A percentile compares a stretch with the other conserved stretches of the same genome.
These are phyloP conservation scores for Tetrahymena borealis DNA, from an alignment of 73 alveolate species.

Conservation along the genomic window DNA sequence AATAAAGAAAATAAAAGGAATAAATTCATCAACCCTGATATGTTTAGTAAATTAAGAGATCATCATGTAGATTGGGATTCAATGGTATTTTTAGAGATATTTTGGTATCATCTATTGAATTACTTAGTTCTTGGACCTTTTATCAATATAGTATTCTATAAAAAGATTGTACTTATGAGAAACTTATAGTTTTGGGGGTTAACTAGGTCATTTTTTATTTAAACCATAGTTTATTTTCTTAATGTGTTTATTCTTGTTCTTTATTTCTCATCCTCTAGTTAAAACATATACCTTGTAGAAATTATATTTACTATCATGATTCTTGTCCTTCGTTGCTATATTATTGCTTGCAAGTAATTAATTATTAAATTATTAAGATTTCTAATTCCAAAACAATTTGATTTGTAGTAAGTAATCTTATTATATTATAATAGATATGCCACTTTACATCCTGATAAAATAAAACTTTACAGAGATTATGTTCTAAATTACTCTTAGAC, in stretches of 20 bases:
- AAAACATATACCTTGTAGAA: background rate
- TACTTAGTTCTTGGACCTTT: background rate
- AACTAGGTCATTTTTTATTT: background rate
- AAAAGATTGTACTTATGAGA: background rate
- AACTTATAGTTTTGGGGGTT: background rate
- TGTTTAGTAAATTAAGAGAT: background rate
- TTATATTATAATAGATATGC: background rate
- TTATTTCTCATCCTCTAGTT: background rate
- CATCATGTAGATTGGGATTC: background rate
- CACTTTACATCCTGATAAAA: background rate
- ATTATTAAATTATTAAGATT: too few relatives aligned
- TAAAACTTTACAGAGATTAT: background rate
- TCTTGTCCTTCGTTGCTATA: background rate
- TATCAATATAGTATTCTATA: background rate
- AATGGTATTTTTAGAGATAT: background rate
- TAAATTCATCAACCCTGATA: background rate
- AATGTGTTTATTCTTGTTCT: background rate
- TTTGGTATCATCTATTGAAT: background rate
- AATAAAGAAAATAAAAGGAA: background rate
- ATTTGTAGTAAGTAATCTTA: background rate
- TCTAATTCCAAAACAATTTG: background rate
- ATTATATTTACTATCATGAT: background rate
- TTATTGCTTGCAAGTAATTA: background rate
- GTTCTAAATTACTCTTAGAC: background rate
- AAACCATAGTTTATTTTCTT: background rate